Evolutionary conservation across 441 rosid genomes (phyloP).

Genomic region (Isatis lusitanica): DNA sequence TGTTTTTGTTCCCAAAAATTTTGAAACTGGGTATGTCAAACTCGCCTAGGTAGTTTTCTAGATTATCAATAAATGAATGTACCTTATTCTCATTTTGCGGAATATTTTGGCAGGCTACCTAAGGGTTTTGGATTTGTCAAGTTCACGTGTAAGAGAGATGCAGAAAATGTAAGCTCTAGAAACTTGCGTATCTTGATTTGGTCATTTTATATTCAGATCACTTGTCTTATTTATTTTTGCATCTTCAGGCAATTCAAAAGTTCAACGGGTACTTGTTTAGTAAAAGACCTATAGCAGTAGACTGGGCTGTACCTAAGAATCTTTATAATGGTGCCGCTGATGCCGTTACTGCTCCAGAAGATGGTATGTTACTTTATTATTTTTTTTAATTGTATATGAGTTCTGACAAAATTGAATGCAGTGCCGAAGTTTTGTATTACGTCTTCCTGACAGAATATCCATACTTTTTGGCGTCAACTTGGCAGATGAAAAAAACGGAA

Average conservation of each 20-base stretch:
- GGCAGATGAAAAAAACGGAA: constrained; percentile 54
- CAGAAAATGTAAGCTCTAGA: constrained; percentile 63
- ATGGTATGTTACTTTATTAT: constrained; percentile 48
- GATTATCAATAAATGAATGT: constrained; percentile 7
- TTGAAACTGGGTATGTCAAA: constrained; percentile 69
- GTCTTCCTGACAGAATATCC: neutral
- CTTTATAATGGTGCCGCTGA: constrained; percentile 53
- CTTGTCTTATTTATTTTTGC: constrained; percentile 6
- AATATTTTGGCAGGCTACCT: constrained; percentile 36
- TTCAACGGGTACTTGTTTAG: constrained; percentile 75
- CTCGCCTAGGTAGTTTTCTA: constrained; percentile 11
- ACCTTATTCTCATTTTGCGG: constrained; percentile 18
- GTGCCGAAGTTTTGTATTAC: neutral
- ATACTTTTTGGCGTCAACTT: constrained; percentile 11
- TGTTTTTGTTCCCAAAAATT: constrained; percentile 69
- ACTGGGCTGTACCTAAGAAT: constrained; percentile 96
- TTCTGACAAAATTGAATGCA: neutral
- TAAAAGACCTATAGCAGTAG: constrained; percentile 89
- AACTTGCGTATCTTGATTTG: constrained; percentile 18
- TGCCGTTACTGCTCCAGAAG: constrained; percentile 49
- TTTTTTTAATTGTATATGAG: neutral
- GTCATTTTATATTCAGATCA: constrained; percentile 12
- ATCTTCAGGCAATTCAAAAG: constrained; percentile 78
- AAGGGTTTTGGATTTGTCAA: constrained; percentile 86
- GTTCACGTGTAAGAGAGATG: constrained; percentile 86